Conservation (phyloP, 805 yeast genomes). For the Yarrowia keelungensis region DNA sequence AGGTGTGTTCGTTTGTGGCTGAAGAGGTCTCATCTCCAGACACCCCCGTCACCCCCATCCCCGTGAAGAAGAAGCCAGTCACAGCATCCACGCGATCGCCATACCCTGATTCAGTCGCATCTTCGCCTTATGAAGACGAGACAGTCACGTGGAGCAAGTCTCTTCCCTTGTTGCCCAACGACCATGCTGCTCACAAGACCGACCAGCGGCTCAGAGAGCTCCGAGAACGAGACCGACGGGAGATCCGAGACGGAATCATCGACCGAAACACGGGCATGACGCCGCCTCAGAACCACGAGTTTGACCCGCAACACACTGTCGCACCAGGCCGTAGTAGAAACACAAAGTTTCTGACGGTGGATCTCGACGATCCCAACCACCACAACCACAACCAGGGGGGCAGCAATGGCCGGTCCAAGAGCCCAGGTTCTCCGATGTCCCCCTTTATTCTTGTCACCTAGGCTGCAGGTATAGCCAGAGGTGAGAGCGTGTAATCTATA, state of each 20-base stretch:
- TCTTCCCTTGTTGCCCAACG: conserved; percentile 7
- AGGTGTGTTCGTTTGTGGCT: conserved; percentile 24
- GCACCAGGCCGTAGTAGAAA: background rate
- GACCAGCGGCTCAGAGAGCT: conserved; percentile 20
- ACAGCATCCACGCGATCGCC: conserved; percentile 6
- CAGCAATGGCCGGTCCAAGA: conserved; percentile 17
- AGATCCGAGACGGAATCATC: conserved; percentile 16
- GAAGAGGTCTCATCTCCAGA: conserved; percentile 18
- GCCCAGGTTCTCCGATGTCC: conserved; percentile 22
- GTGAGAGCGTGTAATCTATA: conserved; percentile 11
- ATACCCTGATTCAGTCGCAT: conserved; percentile 6
- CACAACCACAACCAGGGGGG: background rate
- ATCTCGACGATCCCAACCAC: conserved; percentile 10
- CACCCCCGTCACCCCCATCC: conserved; percentile 1
- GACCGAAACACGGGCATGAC: conserved; percentile 5
- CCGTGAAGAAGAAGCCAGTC: background rate
- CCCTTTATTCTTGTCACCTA: conserved; percentile 28
- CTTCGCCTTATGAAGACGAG: conserved; percentile 13
- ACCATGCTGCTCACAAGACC: conserved; percentile 24
- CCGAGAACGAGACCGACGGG: conserved; percentile 19
- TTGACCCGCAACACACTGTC: conserved; percentile 7
- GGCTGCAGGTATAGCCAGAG: conserved; percentile 5
- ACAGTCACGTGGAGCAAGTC: conserved; percentile 11
- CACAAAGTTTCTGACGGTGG: conserved; percentile 18
- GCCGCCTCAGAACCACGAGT: conserved; percentile 15